These are phyloP conservation scores for Peronospora destructor DNA, from an alignment of 352 stramenopile genomes.

Conservation along the genomic window DNA sequence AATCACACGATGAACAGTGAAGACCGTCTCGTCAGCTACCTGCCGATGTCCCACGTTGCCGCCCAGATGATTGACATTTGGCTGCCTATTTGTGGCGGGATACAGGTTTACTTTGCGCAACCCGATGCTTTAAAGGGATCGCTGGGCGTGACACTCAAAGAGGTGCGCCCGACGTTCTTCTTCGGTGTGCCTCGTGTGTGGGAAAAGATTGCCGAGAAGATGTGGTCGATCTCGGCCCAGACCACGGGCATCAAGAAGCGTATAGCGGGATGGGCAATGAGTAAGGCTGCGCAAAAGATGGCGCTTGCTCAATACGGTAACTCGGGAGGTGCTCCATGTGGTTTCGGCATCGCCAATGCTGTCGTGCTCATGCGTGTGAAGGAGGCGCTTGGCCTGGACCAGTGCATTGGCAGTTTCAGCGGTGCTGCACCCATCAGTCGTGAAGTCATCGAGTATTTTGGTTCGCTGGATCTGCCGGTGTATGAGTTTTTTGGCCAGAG, in stretches of 20 bases:
- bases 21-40: slow-evolving; percentile 80
- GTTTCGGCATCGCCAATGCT: slow-evolving; percentile 84
- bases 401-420: slow-evolving; percentile 66
- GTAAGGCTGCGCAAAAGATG: slow-evolving; percentile 70
- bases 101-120: slow-evolving; percentile 83
- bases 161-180: slow-evolving; percentile 85
- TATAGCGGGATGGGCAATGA: slow-evolving; percentile 88
- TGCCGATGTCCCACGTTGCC: slow-evolving; percentile 87
- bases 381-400: slow-evolving; percentile 87
- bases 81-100: slow-evolving; percentile 52
- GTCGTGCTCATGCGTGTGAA: slow-evolving; percentile 86
- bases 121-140: slow-evolving; percentile 88
- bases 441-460: slow-evolving; percentile 93
- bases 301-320: slow-evolving; percentile 78
- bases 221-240: slow-evolving; percentile 73
- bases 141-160: slow-evolving; percentile 76
- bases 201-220: slow-evolving; percentile 91
- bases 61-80: slow-evolving; percentile 86
- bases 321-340: slow-evolving; percentile 79
- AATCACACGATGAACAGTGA: slow-evolving; percentile 48
- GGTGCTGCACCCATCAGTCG: slow-evolving; percentile 88
- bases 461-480: slow-evolving; percentile 90
- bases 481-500: slow-evolving; percentile 92
- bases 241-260: slow-evolving; percentile 90
- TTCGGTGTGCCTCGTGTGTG: slow-evolving; percentile 88